Evolutionary conservation across 495 filamentous ascomycete species (phyloP).

Genomic region (Podospora conica): DNA sequence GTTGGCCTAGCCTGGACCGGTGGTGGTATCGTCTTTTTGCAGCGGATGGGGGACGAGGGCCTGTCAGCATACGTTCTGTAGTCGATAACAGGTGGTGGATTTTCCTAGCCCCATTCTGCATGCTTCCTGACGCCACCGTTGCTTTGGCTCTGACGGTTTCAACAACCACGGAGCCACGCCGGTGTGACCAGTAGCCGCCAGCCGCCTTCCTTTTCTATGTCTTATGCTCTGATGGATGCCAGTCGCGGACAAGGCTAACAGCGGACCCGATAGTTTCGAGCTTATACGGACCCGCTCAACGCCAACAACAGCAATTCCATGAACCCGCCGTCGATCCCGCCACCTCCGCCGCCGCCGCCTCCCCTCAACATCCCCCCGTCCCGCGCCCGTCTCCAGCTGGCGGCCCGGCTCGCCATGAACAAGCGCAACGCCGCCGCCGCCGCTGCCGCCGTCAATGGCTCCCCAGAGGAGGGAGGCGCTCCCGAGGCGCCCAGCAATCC

Average conservation of each 20-base stretch:
- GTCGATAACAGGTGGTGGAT: background rate
- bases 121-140: background rate
- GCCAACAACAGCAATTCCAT: conserved; percentile 33
- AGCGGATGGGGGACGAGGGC: background rate
- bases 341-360: conserved; percentile 53
- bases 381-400: conserved; percentile 78
- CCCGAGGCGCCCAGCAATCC: conserved; percentile 18
- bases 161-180: background rate
- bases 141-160: background rate
- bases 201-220: background rate
- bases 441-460: conserved; percentile 29
- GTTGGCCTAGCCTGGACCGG: background rate
- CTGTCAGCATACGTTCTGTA: background rate
- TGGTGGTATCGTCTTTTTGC: background rate
- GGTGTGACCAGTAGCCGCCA: conserved; percentile 1
- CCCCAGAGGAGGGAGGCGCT: conserved; percentile 17
- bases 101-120: background rate
- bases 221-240: background rate
- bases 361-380: conserved; percentile 76
- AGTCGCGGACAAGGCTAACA: conserved; percentile 14
- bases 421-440: conserved; percentile 49
- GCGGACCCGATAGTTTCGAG: conserved; percentile 37
- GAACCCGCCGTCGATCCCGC: conserved; percentile 45
- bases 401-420: conserved; percentile 73
- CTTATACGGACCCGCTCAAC: conserved; percentile 45